Conservation (phyloP, 2,329 filamentous ascomycete species). For the Cytospora leucostoma region DNA sequence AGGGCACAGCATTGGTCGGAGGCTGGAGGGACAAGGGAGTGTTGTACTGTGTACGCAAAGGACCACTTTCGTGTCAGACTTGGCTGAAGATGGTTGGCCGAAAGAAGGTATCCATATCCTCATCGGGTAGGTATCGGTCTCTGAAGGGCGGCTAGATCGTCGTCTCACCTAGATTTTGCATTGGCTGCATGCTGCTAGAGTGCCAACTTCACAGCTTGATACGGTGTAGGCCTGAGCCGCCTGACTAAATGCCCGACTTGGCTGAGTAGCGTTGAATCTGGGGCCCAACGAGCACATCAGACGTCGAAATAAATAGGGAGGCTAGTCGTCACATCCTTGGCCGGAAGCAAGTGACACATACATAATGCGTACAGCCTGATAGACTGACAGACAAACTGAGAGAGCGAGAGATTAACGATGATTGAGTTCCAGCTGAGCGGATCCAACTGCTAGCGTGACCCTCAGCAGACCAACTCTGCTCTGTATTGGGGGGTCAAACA, state of each 20-base stretch:
- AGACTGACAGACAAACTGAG: background rate
- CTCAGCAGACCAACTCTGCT: background rate
- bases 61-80: slow-evolving; percentile 10
- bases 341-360: no score
- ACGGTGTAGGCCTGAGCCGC: no score
- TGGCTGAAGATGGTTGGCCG: slow-evolving; percentile 18
- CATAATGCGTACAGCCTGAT: background rate
- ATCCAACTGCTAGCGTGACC: slow-evolving; percentile 17
- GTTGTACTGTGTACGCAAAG: slow-evolving; percentile 8
- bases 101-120: background rate
- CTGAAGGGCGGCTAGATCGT: slow-evolving; percentile 10
- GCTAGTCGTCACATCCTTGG: background rate
- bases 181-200: slow-evolving; percentile 20
- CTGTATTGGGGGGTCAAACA: background rate
- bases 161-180: slow-evolving; percentile 8
- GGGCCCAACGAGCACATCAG: slow-evolving; percentile 12
- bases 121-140: slow-evolving; percentile 2
- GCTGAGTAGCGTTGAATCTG: slow-evolving; percentile 10
- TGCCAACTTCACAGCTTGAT: slow-evolving; percentile 1
- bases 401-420: slow-evolving; percentile 9
- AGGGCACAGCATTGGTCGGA: slow-evolving; percentile 21
- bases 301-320: slow-evolving; percentile 10
- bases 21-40: slow-evolving; percentile 14
- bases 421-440: slow-evolving; percentile 23
- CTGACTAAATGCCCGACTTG: background rate